Base-by-base conservation (phyloP, 345 rosid genomes). In the Ceriops decandra region DNA sequence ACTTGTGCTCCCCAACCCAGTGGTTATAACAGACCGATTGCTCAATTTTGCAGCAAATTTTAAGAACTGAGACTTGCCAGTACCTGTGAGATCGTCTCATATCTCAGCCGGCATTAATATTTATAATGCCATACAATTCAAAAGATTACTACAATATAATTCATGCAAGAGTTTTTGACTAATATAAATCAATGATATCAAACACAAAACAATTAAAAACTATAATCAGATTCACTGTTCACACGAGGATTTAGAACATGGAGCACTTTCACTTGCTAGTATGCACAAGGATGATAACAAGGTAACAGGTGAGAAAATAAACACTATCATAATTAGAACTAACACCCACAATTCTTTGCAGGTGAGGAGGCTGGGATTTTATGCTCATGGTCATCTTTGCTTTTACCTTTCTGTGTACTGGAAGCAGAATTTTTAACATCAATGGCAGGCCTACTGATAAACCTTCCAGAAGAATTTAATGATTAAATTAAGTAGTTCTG, bases 1-100 rank as follows among this genome's bases (percentile, higher is more conserved):
- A 84, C 97, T 89, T 21, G 97, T 91, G 81, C 97, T 93, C 72
- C 99, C 99, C 81, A 93, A 70, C 47, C 97, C 97, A 52, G 99
- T 93, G 61, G 96, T 91, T 65, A 93, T 91, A 60, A 93, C 96
- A 54, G 96, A 88, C 68, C 96, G 82, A 79, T 87, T 93, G 82
- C 97, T 87, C 73, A 93, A 81, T 69, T 93, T 93, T 67, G 95
- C 96, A 64, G 99, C 91, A 88, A 91, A 93, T 82, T 91, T 93
- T 80, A 93, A 79, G 82, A 93, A 91, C 79, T 89, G 99, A 66
- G 99, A 91, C 82, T 93, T 93, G 51, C 97, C 99, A 19, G 97
- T 93, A 75, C 97, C 97, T 91, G 85, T 49, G 68, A 82, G 66
- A 71, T 38, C 24, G 68, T 42, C 27, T 60, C 57, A 51, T 52